Evolutionary conservation across 805 yeast species (phyloP).

Genomic region (Myxozyma monticola): DNA sequence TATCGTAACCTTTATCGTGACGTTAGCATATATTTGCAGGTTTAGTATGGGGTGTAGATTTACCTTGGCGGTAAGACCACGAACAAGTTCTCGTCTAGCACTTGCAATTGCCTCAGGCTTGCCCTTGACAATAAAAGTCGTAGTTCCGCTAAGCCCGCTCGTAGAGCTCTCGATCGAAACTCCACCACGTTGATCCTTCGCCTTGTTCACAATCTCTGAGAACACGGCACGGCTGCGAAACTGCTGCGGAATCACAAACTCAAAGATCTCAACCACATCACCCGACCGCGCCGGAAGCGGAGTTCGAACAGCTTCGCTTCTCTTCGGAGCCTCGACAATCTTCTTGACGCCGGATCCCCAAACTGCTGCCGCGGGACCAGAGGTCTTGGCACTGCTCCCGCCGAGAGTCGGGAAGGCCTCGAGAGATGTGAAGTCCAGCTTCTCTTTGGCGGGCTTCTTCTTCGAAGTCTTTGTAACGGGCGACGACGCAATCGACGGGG

Average conservation of each 20-base stretch:
- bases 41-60: background rate
- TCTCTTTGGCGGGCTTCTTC: conserved; percentile 14
- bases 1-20: conserved; percentile 39
- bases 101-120: conserved; percentile 59
- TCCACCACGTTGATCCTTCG: conserved; percentile 16
- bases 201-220: conserved; percentile 59
- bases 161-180: conserved; percentile 27
- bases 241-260: conserved; percentile 69
- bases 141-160: conserved; percentile 33
- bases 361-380: conserved; percentile 17
- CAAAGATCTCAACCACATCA: conserved; percentile 74
- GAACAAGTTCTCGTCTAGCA: conserved; percentile 75
- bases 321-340: conserved; percentile 30
- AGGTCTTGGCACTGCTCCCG: conserved; percentile 7
- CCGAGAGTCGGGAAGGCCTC: conserved; percentile 39
- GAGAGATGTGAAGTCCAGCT: conserved; percentile 34
- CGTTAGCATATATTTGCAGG: too few species aligned
- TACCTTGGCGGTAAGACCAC: conserved; percentile 75
- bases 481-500: conserved; percentile 12
- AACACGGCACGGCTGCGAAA: conserved; percentile 54
- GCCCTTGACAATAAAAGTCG: conserved; percentile 84
- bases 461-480: conserved; percentile 6
- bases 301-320: conserved; percentile 19
- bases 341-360: conserved; percentile 31
- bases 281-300: conserved; percentile 56